phyloP scores from a whole-genome alignment of 2,329 filamentous ascomycete genomes.

The Sporothrix humicola region DNA sequence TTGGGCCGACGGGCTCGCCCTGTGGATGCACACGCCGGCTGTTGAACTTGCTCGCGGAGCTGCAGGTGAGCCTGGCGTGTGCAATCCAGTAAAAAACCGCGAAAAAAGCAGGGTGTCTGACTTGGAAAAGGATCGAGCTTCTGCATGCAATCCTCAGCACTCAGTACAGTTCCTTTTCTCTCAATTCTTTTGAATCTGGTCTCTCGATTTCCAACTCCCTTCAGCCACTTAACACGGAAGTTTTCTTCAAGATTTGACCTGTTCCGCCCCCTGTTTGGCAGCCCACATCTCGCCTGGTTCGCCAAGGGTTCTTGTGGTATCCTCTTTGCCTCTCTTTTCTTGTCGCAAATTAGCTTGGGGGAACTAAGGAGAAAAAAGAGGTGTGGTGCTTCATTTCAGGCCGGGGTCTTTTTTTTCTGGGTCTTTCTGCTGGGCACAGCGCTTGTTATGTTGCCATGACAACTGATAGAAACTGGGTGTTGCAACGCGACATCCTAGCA shows the following conservation, averaged over 20 bases:
- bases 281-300: slow-evolving; percentile 6
- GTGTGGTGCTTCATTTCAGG: slow-evolving; percentile 34
- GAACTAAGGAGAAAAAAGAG: slow-evolving; percentile 1
- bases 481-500: slow-evolving; percentile 24
- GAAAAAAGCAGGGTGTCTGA: neutral
- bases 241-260: neutral
- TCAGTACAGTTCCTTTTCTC: neutral
- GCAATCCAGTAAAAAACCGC: neutral
- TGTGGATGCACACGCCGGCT: slow-evolving; percentile 20
- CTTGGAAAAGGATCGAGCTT: neutral
- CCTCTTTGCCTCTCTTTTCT: neutral
- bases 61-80: slow-evolving; percentile 16
- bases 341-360: slow-evolving; percentile 32
- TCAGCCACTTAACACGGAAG: neutral
- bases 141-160: no score
- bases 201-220: neutral
- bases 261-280: slow-evolving; percentile 16
- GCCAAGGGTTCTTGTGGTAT: slow-evolving; percentile 28
- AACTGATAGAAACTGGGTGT: slow-evolving; percentile 14
- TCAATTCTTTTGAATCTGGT: slow-evolving; percentile 7
- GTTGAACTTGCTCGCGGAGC: slow-evolving; percentile 12
- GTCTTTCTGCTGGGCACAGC: neutral
- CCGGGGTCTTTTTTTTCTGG: slow-evolving; percentile 20
- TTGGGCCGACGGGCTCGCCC: slow-evolving; percentile 30
- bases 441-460: slow-evolving; percentile 31